A percentile compares a stretch with the other conserved stretches of the same genome.
Evolutionary conservation across 495 filamentous ascomycete species (phyloP).

Genomic region (Saxophila tyrrhenica): DNA sequence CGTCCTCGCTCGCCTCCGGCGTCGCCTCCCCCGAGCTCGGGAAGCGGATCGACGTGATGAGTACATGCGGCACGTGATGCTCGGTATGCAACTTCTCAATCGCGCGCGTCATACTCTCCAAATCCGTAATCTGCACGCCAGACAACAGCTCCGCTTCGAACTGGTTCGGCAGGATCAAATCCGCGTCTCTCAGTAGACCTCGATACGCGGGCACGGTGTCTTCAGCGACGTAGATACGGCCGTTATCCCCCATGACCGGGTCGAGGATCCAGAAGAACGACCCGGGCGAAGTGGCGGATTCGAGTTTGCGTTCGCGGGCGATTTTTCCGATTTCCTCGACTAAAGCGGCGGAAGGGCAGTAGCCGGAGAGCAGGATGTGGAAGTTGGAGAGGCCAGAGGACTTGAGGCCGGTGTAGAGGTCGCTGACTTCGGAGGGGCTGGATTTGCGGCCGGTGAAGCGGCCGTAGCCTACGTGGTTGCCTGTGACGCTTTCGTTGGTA

Average conservation of each 20-base stretch:
- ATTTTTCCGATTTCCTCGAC: constrained; percentile 78
- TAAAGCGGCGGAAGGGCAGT: constrained; percentile 72
- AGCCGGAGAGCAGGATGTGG: constrained; percentile 86
- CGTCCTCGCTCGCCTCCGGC: constrained; percentile 2
- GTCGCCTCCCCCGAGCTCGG: constrained; percentile 9
- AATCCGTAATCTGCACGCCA: constrained; percentile 59
- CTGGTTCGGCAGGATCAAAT: constrained; percentile 90
- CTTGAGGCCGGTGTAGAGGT: constrained; percentile 73
- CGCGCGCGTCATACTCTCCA: constrained; percentile 56
- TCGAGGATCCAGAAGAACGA: constrained; percentile 97
- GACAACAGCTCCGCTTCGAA: constrained; percentile 77
- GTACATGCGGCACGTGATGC: constrained; percentile 74
- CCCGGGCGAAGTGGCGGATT: constrained; percentile 50
- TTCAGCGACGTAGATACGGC: constrained; percentile 74
- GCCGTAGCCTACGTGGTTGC: constrained; percentile 85
- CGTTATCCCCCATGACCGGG: constrained; percentile 96
- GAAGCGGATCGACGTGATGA: constrained; percentile 76
- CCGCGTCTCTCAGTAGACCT: constrained; percentile 61
- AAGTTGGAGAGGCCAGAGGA: constrained; percentile 67
- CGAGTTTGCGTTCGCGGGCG: constrained; percentile 62
- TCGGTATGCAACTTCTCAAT: constrained; percentile 64
- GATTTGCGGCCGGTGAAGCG: constrained; percentile 75
- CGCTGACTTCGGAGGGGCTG: constrained; percentile 69
- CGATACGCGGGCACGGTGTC: constrained; percentile 89
- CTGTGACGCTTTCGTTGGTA: constrained; percentile 43